Evolutionary conservation across 2,329 filamentous ascomycete genomes (phyloP).

Genomic region (Coniochaeta sp.): DNA sequence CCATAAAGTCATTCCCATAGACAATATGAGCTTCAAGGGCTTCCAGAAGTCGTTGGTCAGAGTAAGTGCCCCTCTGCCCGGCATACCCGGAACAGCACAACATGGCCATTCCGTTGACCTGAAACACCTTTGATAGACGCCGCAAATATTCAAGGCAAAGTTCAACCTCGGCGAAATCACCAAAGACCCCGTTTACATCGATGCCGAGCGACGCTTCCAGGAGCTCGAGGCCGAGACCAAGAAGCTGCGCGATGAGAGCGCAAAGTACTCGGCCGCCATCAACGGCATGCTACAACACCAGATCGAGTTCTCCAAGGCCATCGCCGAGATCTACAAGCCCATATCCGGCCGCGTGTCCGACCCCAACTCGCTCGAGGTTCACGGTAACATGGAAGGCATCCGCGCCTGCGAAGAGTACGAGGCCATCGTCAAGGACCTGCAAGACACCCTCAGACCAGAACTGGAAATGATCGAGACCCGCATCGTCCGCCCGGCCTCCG

Average conservation of each 20-base stretch:
- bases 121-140: constrained; percentile 50
- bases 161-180: constrained; percentile 96
- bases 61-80: constrained; percentile 44
- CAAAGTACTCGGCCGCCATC: constrained; percentile 96
- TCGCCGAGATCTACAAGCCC: constrained; percentile 95
- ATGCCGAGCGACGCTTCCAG: constrained; percentile 87
- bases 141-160: constrained; percentile 82
- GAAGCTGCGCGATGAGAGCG: constrained; percentile 91
- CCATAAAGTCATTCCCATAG: neutral
- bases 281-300: constrained; percentile 97
- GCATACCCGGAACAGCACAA: neutral
- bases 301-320: constrained; percentile 95
- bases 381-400: constrained; percentile 91
- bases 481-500: constrained; percentile 86
- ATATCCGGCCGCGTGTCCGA: constrained; percentile 95
- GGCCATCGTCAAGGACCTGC: constrained; percentile 78
- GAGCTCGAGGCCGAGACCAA: constrained; percentile 96
- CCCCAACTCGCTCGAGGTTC: constrained; percentile 70
- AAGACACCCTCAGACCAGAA: constrained; percentile 82
- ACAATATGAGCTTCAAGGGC: constrained; percentile 91
- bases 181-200: constrained; percentile 90
- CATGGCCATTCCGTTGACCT: neutral
- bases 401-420: constrained; percentile 96
- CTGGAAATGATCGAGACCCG: constrained; percentile 95
- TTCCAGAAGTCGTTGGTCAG: constrained; percentile 84